A percentile compares a stretch with the other conserved stretches of the same genome.
These are phyloP conservation scores for Penicillium antarcticum DNA, from an alignment of 495 filamentous ascomycete genomes.

Conservation along the genomic window DNA sequence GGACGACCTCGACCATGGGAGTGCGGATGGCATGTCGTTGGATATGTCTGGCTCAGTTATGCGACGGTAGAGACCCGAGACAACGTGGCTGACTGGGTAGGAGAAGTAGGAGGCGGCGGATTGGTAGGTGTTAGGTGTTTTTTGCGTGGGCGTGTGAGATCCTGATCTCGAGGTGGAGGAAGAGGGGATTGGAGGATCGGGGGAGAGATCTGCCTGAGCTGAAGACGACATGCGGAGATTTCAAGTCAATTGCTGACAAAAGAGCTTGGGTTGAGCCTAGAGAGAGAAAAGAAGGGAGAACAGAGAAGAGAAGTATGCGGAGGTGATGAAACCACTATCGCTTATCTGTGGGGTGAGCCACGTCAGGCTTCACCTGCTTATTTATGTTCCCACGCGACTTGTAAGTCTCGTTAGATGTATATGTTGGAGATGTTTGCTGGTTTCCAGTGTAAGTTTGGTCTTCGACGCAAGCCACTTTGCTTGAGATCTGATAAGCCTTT, in stretches of 20 bases:
- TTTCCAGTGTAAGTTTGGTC: no score
- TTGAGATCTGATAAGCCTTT: no score
- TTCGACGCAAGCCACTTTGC: no score
- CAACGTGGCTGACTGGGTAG: conserved; percentile 53
- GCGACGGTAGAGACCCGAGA: conserved; percentile 51
- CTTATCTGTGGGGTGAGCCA: conserved; percentile 6
- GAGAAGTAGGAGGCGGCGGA: conserved; percentile 50
- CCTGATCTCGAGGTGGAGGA: conserved; percentile 29
- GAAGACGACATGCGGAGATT: conserved; percentile 29
- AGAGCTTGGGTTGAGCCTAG: neutral
- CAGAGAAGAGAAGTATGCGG: neutral
- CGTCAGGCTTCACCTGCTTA: neutral
- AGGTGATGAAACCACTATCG: conserved; percentile 3
- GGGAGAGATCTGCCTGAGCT: conserved; percentile 19
- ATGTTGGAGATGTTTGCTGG: no score
- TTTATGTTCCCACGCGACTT: neutral
- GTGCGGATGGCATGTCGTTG: conserved; percentile 21
- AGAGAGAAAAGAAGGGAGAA: neutral
- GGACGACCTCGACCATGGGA: conserved; percentile 24
- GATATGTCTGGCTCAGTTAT: conserved; percentile 41
- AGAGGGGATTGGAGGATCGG: conserved; percentile 19
- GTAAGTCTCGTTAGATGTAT: no score
- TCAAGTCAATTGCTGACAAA: conserved; percentile 14
- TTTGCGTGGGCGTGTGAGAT: conserved; percentile 31
- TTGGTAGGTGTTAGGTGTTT: conserved; percentile 22